phyloP scores from a whole-genome alignment of 345 rosid genomes.

The Linum lewisii region DNA sequence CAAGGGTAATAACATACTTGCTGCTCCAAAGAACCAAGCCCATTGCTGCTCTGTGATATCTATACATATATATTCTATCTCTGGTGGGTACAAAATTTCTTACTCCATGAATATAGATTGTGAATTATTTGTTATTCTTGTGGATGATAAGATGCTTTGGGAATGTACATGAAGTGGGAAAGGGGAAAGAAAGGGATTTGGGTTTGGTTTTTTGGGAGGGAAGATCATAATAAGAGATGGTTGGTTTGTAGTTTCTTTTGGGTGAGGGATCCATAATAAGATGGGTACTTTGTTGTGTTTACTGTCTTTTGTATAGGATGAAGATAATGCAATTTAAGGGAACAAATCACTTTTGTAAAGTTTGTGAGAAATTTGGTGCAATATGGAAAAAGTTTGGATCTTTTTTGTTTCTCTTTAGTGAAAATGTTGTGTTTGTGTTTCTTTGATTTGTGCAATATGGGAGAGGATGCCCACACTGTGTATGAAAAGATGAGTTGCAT shows the following conservation, averaged over 20 bases:
- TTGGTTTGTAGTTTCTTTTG: neutral
- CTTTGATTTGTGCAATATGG: too few relatives aligned
- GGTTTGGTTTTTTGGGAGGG: neutral
- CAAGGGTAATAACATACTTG: slow-evolving; percentile 8
- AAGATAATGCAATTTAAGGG: neutral
- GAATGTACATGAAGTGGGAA: neutral
- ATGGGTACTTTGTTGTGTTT: neutral
- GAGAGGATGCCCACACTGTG: too few relatives aligned
- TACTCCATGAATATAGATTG: slow-evolving; percentile 26
- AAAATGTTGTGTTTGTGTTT: too few relatives aligned
- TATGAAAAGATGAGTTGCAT: too few relatives aligned
- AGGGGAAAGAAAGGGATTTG: neutral
- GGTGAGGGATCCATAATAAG: neutral
- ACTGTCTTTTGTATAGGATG: neutral
- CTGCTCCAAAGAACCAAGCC: neutral
- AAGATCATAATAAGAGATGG: neutral
- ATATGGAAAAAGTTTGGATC: neutral
- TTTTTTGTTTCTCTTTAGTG: too few relatives aligned
- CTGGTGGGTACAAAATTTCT: slow-evolving; percentile 8
- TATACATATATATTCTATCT: neutral
- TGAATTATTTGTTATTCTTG: slow-evolving; percentile 13
- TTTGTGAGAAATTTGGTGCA: neutral
- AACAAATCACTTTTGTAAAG: neutral
- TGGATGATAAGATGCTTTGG: slow-evolving; percentile 22
- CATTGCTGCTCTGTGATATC: slow-evolving; percentile 7